Conservation (phyloP, 176 grass and related monocot species). For the Phyllostachys edulis region DNA sequence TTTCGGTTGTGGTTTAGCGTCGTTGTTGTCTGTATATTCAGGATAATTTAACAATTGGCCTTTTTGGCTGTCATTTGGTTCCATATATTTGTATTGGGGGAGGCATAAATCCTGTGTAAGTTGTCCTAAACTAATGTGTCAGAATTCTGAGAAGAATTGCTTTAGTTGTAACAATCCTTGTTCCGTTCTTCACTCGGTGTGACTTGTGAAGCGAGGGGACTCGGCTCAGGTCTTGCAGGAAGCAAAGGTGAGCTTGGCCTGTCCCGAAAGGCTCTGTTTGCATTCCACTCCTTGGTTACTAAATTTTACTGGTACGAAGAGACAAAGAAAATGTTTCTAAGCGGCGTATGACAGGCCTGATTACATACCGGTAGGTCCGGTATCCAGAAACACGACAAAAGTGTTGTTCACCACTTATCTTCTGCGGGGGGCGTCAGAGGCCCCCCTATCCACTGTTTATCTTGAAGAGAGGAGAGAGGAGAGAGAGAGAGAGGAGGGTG, state of each 20-base stretch:
- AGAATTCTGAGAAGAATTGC: background rate
- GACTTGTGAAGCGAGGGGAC: background rate
- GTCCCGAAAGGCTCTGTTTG: too few species aligned
- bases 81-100: conserved; percentile 38
- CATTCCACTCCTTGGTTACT: background rate
- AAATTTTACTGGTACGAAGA: background rate
- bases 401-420: too few species aligned
- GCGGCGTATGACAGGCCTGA: background rate
- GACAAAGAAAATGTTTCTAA: background rate
- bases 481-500: too few species aligned
- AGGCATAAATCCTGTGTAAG: conserved; percentile 31
- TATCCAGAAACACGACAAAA: background rate
- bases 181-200: background rate
- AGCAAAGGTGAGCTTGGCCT: too few species aligned
- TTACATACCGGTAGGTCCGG: too few species aligned
- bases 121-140: conserved; percentile 3
- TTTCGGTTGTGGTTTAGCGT: conserved; percentile 27
- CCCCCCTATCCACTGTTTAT: too few species aligned
- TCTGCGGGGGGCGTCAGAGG: too few species aligned
- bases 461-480: too few species aligned
- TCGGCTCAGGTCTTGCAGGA: background rate
- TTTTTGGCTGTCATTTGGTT: conserved; percentile 30
- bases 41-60: conserved; percentile 43
- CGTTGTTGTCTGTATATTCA: conserved; percentile 42
- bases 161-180: background rate